Evolutionary conservation across 352 stramenopile genomes (phyloP), one percentile per base, ranked within the genome.

Genomic region (Chrysophaeum taylorii): DNA sequence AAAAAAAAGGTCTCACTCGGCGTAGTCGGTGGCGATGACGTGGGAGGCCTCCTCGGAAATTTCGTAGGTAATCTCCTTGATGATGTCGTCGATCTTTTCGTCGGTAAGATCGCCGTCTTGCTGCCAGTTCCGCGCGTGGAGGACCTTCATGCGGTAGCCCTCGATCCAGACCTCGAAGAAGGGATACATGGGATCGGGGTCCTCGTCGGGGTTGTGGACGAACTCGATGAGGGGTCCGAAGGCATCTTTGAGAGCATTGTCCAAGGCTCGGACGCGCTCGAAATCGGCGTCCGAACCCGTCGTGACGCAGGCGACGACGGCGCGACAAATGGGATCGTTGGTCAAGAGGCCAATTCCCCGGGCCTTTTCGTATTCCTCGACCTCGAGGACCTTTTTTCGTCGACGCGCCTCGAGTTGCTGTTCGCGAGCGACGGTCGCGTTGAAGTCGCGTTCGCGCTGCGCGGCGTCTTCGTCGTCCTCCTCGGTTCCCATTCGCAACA

Each of bases 91-190:
- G 9, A 63, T 63, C 25, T 38, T 35, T 9, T 63, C 52, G 52
- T 25, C 27, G 2, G 29, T 35, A 15, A 63, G 52, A 31, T 63
- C 52, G 27, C 52, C 52, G 7, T 63, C 52, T 2, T n/a, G 27
- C 9, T 39, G n/a, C 25, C 25, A 35, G 52, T 63, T 63, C 9
- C 52, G 52, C 25, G 52, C 7, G 52, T 63, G 52, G 27, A 63
- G 33, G 9, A 63, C 27, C 7, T 27, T 9, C 27, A 41, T 41
- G 52, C 52, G 52, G 52, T 63, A 63, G 52, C 52, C 52, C 52
- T 63, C 52, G 52, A 63, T 25, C 52, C 52, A 63, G 52, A 63
- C 52, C 52, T 63, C 52, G 52, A 63, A 63, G 27, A 63, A 33
- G 27, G 52, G 52, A 5, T 41, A 15, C 27, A 15, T 31, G 27